Conservation (phyloP, 768 basidiomycete genomes). For the Leccinum broughii region DNA sequence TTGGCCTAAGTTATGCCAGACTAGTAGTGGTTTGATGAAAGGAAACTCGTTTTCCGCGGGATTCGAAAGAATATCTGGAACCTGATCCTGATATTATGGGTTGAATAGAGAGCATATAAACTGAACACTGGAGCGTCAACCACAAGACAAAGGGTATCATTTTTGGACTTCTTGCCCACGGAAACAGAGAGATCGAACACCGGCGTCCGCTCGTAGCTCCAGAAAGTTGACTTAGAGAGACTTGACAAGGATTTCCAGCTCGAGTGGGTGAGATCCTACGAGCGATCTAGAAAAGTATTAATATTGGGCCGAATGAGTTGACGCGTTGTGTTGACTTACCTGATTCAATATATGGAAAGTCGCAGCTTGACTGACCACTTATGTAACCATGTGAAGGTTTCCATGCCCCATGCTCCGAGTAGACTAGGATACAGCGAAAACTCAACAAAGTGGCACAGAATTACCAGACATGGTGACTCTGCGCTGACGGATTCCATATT, state of each 20-base stretch:
- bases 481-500: too few relatives aligned
- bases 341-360: too few relatives aligned
- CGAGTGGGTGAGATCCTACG: background rate
- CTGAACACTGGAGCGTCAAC: background rate
- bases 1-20: background rate
- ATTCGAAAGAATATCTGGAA: background rate
- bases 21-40: background rate
- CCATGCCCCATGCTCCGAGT: too few relatives aligned
- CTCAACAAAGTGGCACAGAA: too few relatives aligned
- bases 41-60: background rate
- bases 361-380: too few relatives aligned
- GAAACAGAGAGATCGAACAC: background rate
- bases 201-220: background rate
- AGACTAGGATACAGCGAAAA: too few relatives aligned
- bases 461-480: too few relatives aligned
- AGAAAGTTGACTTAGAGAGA: background rate
- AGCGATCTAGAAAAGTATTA: background rate
- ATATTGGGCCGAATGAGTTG: too few relatives aligned
- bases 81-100: background rate
- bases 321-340: too few relatives aligned
- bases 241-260: background rate
- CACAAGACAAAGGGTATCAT: background rate
- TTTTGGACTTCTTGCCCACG: background rate
- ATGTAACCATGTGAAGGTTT: too few relatives aligned
- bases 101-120: background rate